Percentiles rank a stretch among this genome's conserved stretches.
Conservation (phyloP, 2,329 filamentous ascomycete species). For the Knufia fluminis region DNA sequence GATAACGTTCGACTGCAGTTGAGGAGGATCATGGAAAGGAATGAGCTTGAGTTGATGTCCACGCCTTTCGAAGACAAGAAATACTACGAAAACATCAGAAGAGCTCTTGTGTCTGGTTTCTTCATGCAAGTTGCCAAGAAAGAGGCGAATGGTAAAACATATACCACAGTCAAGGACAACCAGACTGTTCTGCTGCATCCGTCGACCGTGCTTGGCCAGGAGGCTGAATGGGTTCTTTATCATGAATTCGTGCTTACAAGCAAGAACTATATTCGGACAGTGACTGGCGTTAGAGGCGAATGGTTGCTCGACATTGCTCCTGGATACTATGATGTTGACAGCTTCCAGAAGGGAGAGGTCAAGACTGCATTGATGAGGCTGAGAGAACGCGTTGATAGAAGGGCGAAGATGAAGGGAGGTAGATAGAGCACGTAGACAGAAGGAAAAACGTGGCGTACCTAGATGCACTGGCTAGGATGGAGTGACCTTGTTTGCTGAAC, state of each 20-base stretch:
- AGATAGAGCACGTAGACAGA: constrained; percentile 3
- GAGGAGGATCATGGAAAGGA: constrained; percentile 91
- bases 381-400: constrained; percentile 46
- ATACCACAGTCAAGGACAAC: constrained; percentile 93
- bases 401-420: constrained; percentile 38
- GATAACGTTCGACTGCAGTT: constrained; percentile 91
- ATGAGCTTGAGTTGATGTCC: constrained; percentile 74
- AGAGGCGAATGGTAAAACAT: constrained; percentile 78
- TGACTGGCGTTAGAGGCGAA: constrained; percentile 83
- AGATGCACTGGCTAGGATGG: background rate
- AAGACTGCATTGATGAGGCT: constrained; percentile 54
- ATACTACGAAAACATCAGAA: constrained; percentile 95
- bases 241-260: constrained; percentile 97
- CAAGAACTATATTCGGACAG: constrained; percentile 95
- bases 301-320: constrained; percentile 95
- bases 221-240: constrained; percentile 95
- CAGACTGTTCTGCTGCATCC: constrained; percentile 90
- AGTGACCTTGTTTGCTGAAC: too few relatives aligned
- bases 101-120: constrained; percentile 85
- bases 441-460: too few relatives aligned
- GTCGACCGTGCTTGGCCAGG: constrained; percentile 76
- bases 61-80: constrained; percentile 91
- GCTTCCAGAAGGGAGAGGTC: constrained; percentile 77
- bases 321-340: constrained; percentile 76
- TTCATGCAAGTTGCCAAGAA: constrained; percentile 99